Conservation (phyloP, 2,329 filamentous ascomycete genomes). For the Didymella glomerata region DNA sequence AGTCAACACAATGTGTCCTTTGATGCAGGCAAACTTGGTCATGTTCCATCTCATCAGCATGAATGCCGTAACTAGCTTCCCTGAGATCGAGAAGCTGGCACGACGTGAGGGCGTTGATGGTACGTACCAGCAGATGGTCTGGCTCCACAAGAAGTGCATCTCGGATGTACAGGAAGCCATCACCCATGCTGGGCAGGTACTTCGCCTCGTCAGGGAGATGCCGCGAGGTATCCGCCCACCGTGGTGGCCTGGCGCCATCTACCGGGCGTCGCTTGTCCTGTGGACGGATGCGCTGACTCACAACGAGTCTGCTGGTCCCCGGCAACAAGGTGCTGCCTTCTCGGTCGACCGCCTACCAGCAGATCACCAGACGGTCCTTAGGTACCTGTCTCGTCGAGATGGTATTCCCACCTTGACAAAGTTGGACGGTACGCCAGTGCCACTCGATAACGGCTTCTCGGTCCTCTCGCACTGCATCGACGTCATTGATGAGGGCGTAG, state of each 20-base stretch:
- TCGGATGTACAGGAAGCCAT: conserved; percentile 69
- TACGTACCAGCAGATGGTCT: conserved; percentile 63
- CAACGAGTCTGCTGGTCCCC: conserved; percentile 55
- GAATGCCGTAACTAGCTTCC: conserved; percentile 73
- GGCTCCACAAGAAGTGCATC: conserved; percentile 69
- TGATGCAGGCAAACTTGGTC: conserved; percentile 71
- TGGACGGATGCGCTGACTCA: conserved; percentile 64
- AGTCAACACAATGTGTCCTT: conserved; percentile 64
- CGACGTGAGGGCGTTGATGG: conserved; percentile 67
- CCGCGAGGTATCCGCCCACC: conserved; percentile 67
- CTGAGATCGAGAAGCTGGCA: conserved; percentile 72
- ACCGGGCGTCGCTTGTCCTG: conserved; percentile 62
- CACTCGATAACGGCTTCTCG: conserved; percentile 58
- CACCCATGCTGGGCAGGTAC: conserved; percentile 73
- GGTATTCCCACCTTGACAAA: conserved; percentile 62
- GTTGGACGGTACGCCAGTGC: conserved; percentile 58
- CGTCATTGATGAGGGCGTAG: conserved; percentile 61
- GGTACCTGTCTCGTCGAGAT: conserved; percentile 63
- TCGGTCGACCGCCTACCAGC: conserved; percentile 60
- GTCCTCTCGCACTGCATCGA: conserved; percentile 63
- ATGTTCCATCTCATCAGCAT: conserved; percentile 76
- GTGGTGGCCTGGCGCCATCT: conserved; percentile 76
- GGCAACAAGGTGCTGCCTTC: conserved; percentile 54
- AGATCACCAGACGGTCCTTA: conserved; percentile 61
- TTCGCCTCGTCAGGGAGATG: conserved; percentile 69